Percentiles rank a stretch among this genome's conserved stretches.
These are phyloP conservation scores for Clarireedia hainanense DNA, from an alignment of 2,329 filamentous ascomycete species.

Conservation along the genomic window DNA sequence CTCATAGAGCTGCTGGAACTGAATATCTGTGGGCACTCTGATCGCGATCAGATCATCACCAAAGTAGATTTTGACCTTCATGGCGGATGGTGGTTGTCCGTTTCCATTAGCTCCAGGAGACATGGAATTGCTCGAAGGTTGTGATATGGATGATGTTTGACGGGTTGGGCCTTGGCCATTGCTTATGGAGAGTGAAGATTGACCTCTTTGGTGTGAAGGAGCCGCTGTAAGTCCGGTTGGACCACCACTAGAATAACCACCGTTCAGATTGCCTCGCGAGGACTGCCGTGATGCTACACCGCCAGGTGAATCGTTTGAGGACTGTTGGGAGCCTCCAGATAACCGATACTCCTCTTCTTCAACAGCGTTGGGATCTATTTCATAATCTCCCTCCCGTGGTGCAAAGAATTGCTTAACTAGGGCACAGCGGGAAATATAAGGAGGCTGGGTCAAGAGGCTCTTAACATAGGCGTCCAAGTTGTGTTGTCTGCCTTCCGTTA, in stretches of 20 bases:
- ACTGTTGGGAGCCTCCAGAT: slow-evolving; percentile 62
- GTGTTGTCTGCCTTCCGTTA: slow-evolving; percentile 85
- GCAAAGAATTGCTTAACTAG: slow-evolving; percentile 87
- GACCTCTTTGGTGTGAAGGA: slow-evolving; percentile 35
- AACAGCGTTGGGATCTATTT: slow-evolving; percentile 65
- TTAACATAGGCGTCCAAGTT: slow-evolving; percentile 95
- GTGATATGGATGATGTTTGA: slow-evolving; percentile 34
- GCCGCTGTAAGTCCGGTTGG: slow-evolving; percentile 47
- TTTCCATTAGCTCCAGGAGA: slow-evolving; percentile 37
- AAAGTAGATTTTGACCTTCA: slow-evolving; percentile 95
- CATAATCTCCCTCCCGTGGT: slow-evolving; percentile 84
- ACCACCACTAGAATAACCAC: slow-evolving; percentile 44
- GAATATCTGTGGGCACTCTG: slow-evolving; percentile 74
- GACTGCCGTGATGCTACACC: slow-evolving; percentile 57
- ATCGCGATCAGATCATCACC: slow-evolving; percentile 89
- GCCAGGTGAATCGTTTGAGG: slow-evolving; percentile 53
- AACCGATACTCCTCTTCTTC: slow-evolving; percentile 65
- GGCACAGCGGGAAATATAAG: slow-evolving; percentile 75
- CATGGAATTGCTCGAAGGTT: slow-evolving; percentile 48
- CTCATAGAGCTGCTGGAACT: slow-evolving; percentile 68
- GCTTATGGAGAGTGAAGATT: slow-evolving; percentile 30
- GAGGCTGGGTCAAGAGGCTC: slow-evolving; percentile 73
- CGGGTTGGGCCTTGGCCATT: slow-evolving; percentile 21
- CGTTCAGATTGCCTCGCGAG: slow-evolving; percentile 56
- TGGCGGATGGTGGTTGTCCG: slow-evolving; percentile 37